Conservation (phyloP, 345 rosid genomes). For the Eucalyptus albens region DNA sequence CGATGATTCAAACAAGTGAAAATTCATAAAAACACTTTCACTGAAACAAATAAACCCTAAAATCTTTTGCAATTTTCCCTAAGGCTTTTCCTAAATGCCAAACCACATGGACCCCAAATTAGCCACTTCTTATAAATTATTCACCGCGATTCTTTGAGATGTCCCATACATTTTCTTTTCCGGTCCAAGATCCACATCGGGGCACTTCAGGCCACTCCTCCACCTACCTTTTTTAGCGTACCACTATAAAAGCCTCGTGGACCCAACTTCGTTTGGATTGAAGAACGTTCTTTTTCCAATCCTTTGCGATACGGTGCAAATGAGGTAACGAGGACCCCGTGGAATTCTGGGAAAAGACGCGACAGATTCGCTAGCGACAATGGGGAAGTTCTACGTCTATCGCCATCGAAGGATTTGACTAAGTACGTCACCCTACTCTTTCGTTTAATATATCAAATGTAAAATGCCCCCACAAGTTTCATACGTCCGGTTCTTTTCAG, state of each 20-base stretch:
- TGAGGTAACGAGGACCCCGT: background rate
- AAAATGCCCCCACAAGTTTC: background rate
- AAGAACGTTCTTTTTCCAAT: background rate
- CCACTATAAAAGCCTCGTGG: background rate
- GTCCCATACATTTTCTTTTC: background rate
- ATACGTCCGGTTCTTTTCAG: background rate
- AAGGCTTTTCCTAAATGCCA: background rate
- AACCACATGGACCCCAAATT: no score
- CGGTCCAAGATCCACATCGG: background rate
- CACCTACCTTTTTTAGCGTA: background rate
- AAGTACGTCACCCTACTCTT: background rate
- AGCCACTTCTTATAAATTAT: background rate
- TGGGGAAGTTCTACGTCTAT: background rate
- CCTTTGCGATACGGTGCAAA: background rate
- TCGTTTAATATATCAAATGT: background rate
- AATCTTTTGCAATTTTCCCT: background rate
- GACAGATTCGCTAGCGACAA: background rate
- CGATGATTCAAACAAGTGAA: no score
- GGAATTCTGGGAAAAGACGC: background rate
- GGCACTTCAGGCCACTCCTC: background rate
- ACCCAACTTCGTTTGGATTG: background rate
- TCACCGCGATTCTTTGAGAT: background rate
- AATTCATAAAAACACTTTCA: background rate
- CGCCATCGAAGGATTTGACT: background rate
- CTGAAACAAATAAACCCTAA: accelerated